Evolutionary conservation across 75 land plant species (phyloP).

Genomic region (Pinus taeda): DNA sequence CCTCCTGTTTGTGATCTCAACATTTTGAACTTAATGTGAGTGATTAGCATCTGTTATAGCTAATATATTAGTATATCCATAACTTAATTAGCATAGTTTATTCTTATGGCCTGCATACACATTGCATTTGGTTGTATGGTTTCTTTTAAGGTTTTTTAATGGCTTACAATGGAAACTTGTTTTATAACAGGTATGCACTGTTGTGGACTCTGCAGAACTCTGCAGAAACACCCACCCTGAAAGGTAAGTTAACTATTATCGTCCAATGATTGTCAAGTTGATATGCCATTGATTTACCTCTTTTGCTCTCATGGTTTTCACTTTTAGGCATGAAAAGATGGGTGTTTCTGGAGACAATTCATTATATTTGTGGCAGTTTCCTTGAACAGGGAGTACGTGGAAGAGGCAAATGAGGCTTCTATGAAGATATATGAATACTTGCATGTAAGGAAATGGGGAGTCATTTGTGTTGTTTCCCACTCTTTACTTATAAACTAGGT

Average conservation of each 20-base stretch:
- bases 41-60: neutral
- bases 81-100: neutral
- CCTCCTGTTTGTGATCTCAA: neutral
- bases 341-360: neutral
- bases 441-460: slow-evolving; percentile 60
- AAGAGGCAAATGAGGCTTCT: slow-evolving; percentile 82
- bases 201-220: slow-evolving; percentile 96
- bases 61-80: neutral
- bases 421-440: slow-evolving; percentile 79
- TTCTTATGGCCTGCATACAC: neutral
- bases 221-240: slow-evolving; percentile 97
- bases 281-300: neutral
- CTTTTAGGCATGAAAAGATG: neutral
- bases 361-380: slow-evolving; percentile 1
- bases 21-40: neutral
- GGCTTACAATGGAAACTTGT: neutral
- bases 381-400: slow-evolving; percentile 72
- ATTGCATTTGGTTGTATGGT: neutral
- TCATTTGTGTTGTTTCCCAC: neutral
- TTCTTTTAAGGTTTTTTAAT: neutral
- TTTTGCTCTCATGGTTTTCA: neutral
- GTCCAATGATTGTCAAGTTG: neutral
- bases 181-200: slow-evolving; percentile 69
- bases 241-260: slow-evolving; percentile 39
- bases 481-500: neutral